Conservation (phyloP, 2,329 filamentous ascomycete species). For the Pseudogymnoascus sp. region DNA sequence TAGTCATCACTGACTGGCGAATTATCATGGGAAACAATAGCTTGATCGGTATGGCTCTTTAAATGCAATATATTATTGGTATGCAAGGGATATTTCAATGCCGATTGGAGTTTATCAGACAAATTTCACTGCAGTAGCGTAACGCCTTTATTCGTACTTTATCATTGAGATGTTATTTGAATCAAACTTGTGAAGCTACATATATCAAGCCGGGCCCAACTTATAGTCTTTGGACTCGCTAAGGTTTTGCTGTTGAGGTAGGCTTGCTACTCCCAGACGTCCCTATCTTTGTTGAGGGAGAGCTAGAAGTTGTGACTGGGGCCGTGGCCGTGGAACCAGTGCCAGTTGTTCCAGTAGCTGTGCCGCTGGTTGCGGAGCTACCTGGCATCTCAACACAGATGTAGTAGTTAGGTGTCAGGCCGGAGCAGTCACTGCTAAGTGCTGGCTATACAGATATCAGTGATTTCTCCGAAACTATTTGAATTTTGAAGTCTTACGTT, state of each 20-base stretch:
- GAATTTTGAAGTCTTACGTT: not conserved
- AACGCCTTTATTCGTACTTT: not conserved
- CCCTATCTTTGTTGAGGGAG: not conserved
- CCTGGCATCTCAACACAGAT: slow-evolving; percentile 11
- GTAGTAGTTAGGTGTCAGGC: slow-evolving; percentile 6
- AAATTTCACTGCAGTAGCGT: not conserved
- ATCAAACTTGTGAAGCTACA: not conserved
- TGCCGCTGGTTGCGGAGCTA: not conserved
- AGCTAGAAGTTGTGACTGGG: not conserved
- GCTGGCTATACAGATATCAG: not conserved
- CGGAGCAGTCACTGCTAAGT: slow-evolving; percentile 6
- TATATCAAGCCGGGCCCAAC: not conserved
- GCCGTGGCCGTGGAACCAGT: not conserved
- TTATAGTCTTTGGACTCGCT: not conserved
- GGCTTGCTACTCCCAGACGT: not conserved
- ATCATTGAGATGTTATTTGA: not conserved
- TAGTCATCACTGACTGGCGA: not conserved
- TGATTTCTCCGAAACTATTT: not conserved
- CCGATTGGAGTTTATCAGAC: too few species aligned
- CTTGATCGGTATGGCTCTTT: not conserved
- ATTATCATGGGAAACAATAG: not conserved
- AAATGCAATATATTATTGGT: not conserved
- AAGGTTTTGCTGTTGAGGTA: not conserved
- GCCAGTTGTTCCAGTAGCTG: not conserved
- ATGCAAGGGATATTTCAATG: not conserved